Conservation (phyloP, 192 early-diverging fungal genomes). For the Podochytrium sp. region DNA sequence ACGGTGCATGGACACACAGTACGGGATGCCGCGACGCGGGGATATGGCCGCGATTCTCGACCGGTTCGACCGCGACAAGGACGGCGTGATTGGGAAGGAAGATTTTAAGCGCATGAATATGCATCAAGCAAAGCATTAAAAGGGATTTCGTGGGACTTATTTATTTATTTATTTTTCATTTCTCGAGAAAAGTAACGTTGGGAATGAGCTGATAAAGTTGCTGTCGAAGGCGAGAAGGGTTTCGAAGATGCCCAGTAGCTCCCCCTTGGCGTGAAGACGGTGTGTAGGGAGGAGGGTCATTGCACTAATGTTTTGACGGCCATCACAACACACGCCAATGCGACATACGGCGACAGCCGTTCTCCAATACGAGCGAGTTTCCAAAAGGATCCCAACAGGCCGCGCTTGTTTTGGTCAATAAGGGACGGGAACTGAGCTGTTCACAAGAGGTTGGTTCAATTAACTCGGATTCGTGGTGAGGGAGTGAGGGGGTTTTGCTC, state of each 20-base stretch:
- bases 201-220: too few relatives aligned
- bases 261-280: too few relatives aligned
- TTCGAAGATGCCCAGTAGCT: too few relatives aligned
- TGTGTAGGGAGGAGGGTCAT: too few relatives aligned
- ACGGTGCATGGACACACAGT: conserved; percentile 29
- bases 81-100: conserved; percentile 46
- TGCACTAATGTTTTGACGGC: conserved; percentile 47
- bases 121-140: not conserved
- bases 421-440: conserved; percentile 81
- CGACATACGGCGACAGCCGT: conserved; percentile 92
- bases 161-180: not conserved
- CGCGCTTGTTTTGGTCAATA: conserved; percentile 87
- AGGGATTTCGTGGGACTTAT: not conserved
- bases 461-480: not conserved
- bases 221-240: too few relatives aligned
- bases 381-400: conserved; percentile 91
- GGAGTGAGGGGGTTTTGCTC: not conserved
- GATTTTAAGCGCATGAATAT: conserved; percentile 55
- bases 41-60: conserved; percentile 41
- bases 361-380: conserved; percentile 94
- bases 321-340: conserved; percentile 87
- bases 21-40: conserved; percentile 38
- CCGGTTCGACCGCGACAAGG: conserved; percentile 50
- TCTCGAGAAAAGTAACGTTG: not conserved
- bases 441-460: not conserved